These are phyloP conservation scores for Candida peoriensis DNA, from an alignment of 805 yeast species.

Conservation along the genomic window DNA sequence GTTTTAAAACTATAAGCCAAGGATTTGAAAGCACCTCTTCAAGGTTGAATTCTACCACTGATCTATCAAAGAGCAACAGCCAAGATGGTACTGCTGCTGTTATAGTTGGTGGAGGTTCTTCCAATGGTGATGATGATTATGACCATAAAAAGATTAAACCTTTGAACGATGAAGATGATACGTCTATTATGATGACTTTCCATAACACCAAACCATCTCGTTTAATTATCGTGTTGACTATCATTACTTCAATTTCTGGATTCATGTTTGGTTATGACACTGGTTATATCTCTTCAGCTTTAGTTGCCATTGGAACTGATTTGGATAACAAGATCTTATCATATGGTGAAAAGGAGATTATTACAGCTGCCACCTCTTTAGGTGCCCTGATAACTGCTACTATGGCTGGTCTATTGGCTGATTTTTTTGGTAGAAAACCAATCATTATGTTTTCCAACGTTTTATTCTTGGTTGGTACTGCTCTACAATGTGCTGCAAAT, in stretches of 20 bases:
- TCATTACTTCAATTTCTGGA: slow-evolving; percentile 85
- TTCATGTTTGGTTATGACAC: slow-evolving; percentile 98
- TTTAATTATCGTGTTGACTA: slow-evolving; percentile 63
- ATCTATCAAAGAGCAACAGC: too few species aligned
- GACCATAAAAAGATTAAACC: too few species aligned
- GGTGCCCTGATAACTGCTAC: slow-evolving; percentile 85
- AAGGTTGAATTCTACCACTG: too few species aligned
- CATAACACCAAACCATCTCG: slow-evolving; percentile 50
- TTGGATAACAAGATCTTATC: slow-evolving; percentile 54
- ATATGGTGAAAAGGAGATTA: slow-evolving; percentile 79
- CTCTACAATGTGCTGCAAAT: slow-evolving; percentile 75
- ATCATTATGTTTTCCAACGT: slow-evolving; percentile 79
- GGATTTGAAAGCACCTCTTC: too few species aligned
- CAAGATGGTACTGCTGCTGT: too few species aligned
- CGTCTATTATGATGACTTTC: slow-evolving; percentile 42
- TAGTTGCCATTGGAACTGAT: slow-evolving; percentile 80
- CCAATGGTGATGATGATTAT: too few species aligned
- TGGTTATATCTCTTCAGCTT: slow-evolving; percentile 91
- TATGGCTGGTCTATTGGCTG: slow-evolving; percentile 78
- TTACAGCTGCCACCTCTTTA: slow-evolving; percentile 90
- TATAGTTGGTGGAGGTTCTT: too few species aligned
- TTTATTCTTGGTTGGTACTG: slow-evolving; percentile 79
- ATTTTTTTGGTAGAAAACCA: slow-evolving; percentile 77
- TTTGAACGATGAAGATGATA: slow-evolving; percentile 43
- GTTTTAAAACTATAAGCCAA: too few species aligned